Base-by-base conservation (phyloP, 495 filamentous ascomycete genomes). In the Penicillium waksmanii region DNA sequence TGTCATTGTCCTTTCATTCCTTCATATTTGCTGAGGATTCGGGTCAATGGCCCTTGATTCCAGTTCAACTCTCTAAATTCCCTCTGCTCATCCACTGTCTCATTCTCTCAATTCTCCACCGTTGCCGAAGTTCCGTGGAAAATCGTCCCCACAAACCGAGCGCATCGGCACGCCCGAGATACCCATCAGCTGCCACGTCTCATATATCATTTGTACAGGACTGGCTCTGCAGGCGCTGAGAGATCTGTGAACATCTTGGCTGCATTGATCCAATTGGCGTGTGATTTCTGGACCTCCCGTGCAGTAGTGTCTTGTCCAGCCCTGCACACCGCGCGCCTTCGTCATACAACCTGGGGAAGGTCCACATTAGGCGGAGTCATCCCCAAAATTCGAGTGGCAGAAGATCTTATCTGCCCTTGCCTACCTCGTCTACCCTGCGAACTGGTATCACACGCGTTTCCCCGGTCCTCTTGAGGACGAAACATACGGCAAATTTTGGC, bases 341-440 rank as follows among this genome's bases (percentile, higher is more conserved):
- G 65, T 63, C 49, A 46, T 64, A 65, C 62, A 56, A 62, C 31
- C 57, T 62, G 49, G 56, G 56, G 51, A 65, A 34, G 10, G 33
- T 51, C 31, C 48, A 21, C 50, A 21, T 53, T 40, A 18, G 51
- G 52, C 57, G 61, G 36, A 61, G 27, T 53, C 47, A 34, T 27
- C 40, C 51, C 44, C 27, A 31, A 56, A 31, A 42, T 56, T 19
- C 47, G 11, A 25, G 21, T 25, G 50, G 40, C 43, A 51, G 57
- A 38, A 19, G 61, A 50, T 33, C 51, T 49, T 49, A 52, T 61
- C 61, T 60, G 60, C 56, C 27, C 12, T 34, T n/a, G 21, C 49
- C 51, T 54, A 27, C 38, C 47, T 54, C 8, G 13, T 27, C 49
- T 23, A 46, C 44, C n/a, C 60, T 51, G 52, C 53, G 49, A 51